Percentiles rank a stretch among this genome's conserved stretches.
Evolutionary conservation across 768 basidiomycete genomes (phyloP).

Genomic region (Suillus cothurnatus): DNA sequence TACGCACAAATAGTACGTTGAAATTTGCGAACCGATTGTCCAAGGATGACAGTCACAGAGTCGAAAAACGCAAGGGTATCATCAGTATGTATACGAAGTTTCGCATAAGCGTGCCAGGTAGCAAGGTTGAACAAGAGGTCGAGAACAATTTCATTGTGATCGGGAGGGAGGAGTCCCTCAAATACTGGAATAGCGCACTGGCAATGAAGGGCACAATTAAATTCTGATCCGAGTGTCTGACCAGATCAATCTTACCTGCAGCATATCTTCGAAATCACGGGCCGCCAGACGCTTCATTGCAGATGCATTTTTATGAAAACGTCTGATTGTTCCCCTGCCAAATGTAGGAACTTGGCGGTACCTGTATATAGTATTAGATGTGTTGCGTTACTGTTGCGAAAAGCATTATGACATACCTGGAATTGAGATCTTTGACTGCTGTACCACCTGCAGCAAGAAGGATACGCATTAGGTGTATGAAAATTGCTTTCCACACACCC

Average conservation of each 20-base stretch:
- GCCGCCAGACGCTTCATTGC: constrained; percentile 39
- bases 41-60: constrained; percentile 21
- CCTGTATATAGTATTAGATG: no score
- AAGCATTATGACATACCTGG: constrained; percentile 11
- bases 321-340: constrained; percentile 33
- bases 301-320: constrained; percentile 35
- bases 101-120: constrained; percentile 39
- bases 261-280: constrained; percentile 41
- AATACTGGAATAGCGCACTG: constrained; percentile 41
- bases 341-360: constrained; percentile 37
- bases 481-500: constrained; percentile 26
- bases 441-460: constrained; percentile 13
- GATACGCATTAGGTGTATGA: constrained; percentile 27
- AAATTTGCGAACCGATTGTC: constrained; percentile 27
- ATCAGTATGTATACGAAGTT: constrained; percentile 35
- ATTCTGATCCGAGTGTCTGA: no score
- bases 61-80: constrained; percentile 24
- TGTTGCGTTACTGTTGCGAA: constrained; percentile 1
- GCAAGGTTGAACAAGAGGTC: no score
- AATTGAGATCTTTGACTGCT: constrained; percentile 17
- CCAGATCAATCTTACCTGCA: constrained; percentile 27
- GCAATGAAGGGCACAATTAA: neutral
- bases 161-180: constrained; percentile 37
- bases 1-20: constrained; percentile 15
- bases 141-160: constrained; percentile 22